Evolutionary conservation across 306 rosid species (phyloP).

Genomic region (Pyrus bretschneideri): DNA sequence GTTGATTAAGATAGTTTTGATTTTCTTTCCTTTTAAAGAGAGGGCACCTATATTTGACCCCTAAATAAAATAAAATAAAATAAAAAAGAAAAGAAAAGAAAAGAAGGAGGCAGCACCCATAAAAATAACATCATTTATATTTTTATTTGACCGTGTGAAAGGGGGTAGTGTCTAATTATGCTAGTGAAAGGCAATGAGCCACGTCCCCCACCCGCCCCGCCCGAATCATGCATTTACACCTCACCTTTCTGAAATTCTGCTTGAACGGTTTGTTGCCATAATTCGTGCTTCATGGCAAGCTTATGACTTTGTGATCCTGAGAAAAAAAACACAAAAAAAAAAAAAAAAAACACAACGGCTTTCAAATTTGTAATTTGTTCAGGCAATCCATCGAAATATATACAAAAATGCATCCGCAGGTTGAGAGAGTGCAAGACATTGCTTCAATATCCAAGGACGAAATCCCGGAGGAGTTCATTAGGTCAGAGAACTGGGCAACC

Average conservation of each 20-base stretch:
- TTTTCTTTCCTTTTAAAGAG: not conserved
- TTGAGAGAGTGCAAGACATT: conserved; percentile 46
- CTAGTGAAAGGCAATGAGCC: not conserved
- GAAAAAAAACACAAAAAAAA: not conserved
- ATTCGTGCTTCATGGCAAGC: not conserved
- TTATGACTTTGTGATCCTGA: not conserved
- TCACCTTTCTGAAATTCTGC: not conserved
- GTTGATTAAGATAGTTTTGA: not conserved
- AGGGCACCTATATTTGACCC: not conserved
- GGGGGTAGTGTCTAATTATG: no score
- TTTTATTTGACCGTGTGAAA: no score
- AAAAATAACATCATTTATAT: no score
- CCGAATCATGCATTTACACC: not conserved
- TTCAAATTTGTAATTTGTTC: not conserved
- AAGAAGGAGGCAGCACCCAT: no score
- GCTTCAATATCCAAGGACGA: conserved; percentile 25
- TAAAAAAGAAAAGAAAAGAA: no score
- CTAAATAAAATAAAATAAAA: not conserved
- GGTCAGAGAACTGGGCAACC: conserved; percentile 59
- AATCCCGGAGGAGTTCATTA: conserved; percentile 41
- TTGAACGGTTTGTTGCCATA: not conserved
- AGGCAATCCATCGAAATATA: not conserved
- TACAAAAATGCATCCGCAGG: conserved; percentile 11
- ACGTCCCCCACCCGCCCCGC: not conserved
- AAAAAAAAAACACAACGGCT: not conserved